Evolutionary conservation across 371 early-diverging fungal species (phyloP).

Genomic region (Mortierella sp.): DNA sequence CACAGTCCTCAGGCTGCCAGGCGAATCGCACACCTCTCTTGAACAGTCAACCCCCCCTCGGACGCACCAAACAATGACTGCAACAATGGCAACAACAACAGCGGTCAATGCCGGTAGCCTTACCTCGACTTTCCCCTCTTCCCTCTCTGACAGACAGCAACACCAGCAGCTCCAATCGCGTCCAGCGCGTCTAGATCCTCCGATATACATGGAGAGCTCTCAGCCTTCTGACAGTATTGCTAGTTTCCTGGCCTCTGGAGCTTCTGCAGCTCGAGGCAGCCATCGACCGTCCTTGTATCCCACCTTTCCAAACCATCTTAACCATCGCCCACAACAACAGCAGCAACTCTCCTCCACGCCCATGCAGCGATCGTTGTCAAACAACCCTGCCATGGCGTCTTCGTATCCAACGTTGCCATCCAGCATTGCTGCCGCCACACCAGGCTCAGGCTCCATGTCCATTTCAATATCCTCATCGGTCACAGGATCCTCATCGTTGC

Average conservation of each 20-base stretch:
- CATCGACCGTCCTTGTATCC: neutral
- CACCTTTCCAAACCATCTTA: neutral
- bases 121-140: neutral
- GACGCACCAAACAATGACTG: neutral
- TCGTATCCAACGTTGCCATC: neutral
- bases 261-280: neutral
- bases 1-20: neutral
- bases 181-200: neutral
- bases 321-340: constrained; percentile 1
- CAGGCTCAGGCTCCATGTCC: constrained; percentile 21
- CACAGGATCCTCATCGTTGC: neutral
- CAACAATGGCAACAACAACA: constrained; percentile 1
- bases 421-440: constrained; percentile 17
- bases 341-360: constrained; percentile 25
- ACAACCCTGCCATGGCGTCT: constrained; percentile 25
- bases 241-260: constrained; percentile 9
- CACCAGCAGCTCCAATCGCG: constrained; percentile 2
- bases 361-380: constrained; percentile 39
- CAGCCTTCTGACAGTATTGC: constrained; percentile 11
- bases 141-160: neutral
- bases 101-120: neutral
- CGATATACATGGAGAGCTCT: constrained; percentile 19
- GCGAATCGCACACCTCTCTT: neutral
- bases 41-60: no score
- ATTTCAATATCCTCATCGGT: constrained; percentile 16